A percentile compares a stretch with the other conserved stretches of the same genome.
Conservation (phyloP, 2,329 filamentous ascomycete genomes). For the Coleophoma cylindrospora region DNA sequence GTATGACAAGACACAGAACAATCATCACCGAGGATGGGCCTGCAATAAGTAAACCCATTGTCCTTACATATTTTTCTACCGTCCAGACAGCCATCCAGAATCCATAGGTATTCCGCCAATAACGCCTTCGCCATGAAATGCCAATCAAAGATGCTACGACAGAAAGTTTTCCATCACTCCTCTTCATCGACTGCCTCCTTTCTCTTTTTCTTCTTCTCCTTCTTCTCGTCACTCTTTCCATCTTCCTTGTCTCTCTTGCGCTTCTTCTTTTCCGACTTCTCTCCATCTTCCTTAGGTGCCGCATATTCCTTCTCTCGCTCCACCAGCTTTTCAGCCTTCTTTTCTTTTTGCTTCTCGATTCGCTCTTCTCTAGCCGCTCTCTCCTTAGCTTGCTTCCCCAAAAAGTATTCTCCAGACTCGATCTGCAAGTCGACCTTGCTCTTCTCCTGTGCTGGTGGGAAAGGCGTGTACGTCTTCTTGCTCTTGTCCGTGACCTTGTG, state of each 20-base stretch:
- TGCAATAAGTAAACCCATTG: too few relatives aligned
- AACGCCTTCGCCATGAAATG: slow-evolving; percentile 10
- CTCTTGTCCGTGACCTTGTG: slow-evolving; percentile 86
- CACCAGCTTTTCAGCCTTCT: slow-evolving; percentile 83
- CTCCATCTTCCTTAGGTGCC: slow-evolving; percentile 71
- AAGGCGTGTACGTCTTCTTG: slow-evolving; percentile 94
- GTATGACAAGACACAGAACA: too few relatives aligned
- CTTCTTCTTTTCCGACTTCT: slow-evolving; percentile 45
- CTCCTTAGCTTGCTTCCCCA: slow-evolving; percentile 90
- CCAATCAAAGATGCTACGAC: neutral
- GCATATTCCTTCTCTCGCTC: slow-evolving; percentile 83
- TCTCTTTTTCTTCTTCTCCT: slow-evolving; percentile 19
- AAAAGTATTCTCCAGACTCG: slow-evolving; percentile 94
- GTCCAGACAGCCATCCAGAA: too few relatives aligned
- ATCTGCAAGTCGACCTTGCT: slow-evolving; percentile 98
- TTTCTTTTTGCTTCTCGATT: slow-evolving; percentile 77
- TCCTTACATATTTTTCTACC: too few relatives aligned
- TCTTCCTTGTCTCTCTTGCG: slow-evolving; percentile 19
- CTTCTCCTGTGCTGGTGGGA: slow-evolving; percentile 95
- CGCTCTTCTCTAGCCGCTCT: slow-evolving; percentile 73
- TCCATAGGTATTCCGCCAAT: neutral
- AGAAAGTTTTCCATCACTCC: slow-evolving; percentile 1
- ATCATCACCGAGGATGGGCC: too few relatives aligned
- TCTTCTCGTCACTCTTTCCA: slow-evolving; percentile 11
- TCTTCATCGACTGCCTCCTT: slow-evolving; percentile 9